Evolutionary conservation across 176 grass and related monocot species (phyloP).

Genomic region (Puya raimondii): DNA sequence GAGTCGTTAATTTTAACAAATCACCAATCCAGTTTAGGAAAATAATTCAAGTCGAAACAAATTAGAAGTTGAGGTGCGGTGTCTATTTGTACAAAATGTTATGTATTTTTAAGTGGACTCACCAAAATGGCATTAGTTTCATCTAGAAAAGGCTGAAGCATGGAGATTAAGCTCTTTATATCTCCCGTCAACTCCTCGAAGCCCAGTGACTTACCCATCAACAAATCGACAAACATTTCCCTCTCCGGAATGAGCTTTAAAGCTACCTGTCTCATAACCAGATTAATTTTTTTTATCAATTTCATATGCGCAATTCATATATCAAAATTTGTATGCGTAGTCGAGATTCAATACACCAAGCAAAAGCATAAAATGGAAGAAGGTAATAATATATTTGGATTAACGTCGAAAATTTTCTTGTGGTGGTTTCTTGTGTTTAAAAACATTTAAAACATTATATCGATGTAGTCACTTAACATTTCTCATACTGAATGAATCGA

Average conservation of each 20-base stretch:
- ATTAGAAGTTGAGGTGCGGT: too few relatives aligned
- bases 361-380: not conserved
- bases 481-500: too few relatives aligned
- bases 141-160: slow-evolving; percentile 48
- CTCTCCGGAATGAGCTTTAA: slow-evolving; percentile 60
- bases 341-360: not conserved
- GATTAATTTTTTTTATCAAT: too few relatives aligned
- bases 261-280: slow-evolving; percentile 57
- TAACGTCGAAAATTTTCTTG: not conserved
- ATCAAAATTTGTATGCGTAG: slow-evolving; percentile 11
- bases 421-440: not conserved
- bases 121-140: slow-evolving; percentile 57
- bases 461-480: too few relatives aligned
- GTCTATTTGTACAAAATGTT: too few relatives aligned
- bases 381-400: not conserved
- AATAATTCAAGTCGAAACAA: too few relatives aligned
- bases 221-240: slow-evolving; percentile 44
- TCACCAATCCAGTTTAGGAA: too few relatives aligned
- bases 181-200: slow-evolving; percentile 49
- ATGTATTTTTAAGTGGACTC: not conserved
- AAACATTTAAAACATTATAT: too few relatives aligned
- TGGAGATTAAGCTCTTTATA: slow-evolving; percentile 30
- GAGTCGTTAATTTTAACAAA: too few relatives aligned
- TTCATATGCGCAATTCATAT: slow-evolving; percentile 21
- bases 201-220: slow-evolving; percentile 44